Conservation (phyloP, 345 rosid species). For the Acer saccharum region DNA sequence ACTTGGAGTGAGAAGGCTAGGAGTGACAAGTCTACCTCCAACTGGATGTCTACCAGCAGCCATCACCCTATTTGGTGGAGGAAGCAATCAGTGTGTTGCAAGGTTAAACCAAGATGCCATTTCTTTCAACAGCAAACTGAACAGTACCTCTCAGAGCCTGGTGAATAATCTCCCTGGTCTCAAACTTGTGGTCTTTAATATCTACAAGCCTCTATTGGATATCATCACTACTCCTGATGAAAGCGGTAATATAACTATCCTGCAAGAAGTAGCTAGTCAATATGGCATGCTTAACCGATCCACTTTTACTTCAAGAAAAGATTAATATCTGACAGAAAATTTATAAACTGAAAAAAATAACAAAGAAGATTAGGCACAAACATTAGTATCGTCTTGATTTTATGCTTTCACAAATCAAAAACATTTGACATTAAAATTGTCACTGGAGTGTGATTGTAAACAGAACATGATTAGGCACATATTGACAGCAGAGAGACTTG, state of each 20-base stretch:
- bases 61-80: constrained; percentile 72
- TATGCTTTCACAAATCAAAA: neutral
- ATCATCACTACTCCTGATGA: constrained; percentile 63
- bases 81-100: constrained; percentile 70
- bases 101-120: constrained; percentile 73
- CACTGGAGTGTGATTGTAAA: neutral
- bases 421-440: neutral
- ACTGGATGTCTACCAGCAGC: constrained; percentile 91
- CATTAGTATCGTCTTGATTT: neutral
- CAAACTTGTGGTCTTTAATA: constrained; percentile 76
- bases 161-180: constrained; percentile 60
- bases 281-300: neutral
- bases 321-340: neutral
- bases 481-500: neutral
- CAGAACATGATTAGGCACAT: neutral
- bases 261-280: constrained; percentile 17
- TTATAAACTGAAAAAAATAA: neutral
- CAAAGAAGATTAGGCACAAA: neutral
- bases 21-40: constrained; percentile 83
- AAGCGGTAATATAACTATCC: constrained; percentile 49
- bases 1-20: constrained; percentile 79
- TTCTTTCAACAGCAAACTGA: constrained; percentile 73
- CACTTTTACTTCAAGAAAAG: neutral
- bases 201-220: constrained; percentile 75
- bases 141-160: constrained; percentile 59